Base-by-base conservation (phyloP, 805 yeast genomes). In the Starmerella bombi region DNA sequence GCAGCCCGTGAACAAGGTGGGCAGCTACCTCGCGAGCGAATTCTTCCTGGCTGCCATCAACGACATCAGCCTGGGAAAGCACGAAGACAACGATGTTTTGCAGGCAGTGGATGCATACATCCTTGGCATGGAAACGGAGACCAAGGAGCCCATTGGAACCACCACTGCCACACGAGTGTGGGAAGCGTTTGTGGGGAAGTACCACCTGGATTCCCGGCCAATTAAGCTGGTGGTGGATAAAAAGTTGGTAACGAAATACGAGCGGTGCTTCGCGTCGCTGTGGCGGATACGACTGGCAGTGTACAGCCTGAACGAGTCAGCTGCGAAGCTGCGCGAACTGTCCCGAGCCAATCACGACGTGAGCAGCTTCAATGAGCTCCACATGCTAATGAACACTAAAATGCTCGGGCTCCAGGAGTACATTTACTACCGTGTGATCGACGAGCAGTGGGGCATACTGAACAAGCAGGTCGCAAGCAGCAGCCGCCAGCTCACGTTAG, bases 251-350 rank as follows among this genome's bases (percentile, higher is more conserved):
- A 61, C 66, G 16, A 67, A 67, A 36, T 88, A 88, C 56, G 63
- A 84, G 38, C 71, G 80, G 50, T 71, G 86, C 48, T 91, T 88
- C 65, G 83, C 85, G 51, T 82, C 84, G 53, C 58, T 91, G 31
- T 82, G 95, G 84, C 72, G 79, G 49, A 61, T 88, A 18, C 73
- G 77, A 44, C 77, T 82, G 46, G 68, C 77, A 14, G 69, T 71
- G 16, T 67, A 62, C 50, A 61, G 74, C 41, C 63, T 80, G 42
- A 66, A 34, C 6, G 36, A 34, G 12, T 16, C 43, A 8, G 19
- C 37, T 12, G 17, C 17, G 7, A 10, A 12, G 6, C 31, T 28
- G 7, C n/a, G 31, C 7, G 8, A 12, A 15, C 17, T 10, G 31
- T 10, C 17, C 31, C n/a, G 31, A 28, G 31, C 17, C 14, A 12